These are phyloP conservation scores for Davidsoniella virescens DNA, from an alignment of 2,329 filamentous ascomycete species.

Conservation along the genomic window DNA sequence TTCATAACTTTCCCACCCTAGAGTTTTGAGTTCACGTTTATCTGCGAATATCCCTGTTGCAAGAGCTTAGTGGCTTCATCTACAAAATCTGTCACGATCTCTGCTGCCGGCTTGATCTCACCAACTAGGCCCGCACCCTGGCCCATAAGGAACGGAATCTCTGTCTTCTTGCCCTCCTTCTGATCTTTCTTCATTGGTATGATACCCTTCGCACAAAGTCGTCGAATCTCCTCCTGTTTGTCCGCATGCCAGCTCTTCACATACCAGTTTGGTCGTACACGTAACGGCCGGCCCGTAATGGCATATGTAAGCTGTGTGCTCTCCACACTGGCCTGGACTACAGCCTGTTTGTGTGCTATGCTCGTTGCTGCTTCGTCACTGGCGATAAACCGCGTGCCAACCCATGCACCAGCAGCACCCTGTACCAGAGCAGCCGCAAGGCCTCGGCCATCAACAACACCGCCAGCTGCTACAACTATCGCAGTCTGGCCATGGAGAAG, in stretches of 20 bases:
- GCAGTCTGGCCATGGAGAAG: conserved; percentile 53
- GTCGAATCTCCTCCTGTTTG: conserved; percentile 55
- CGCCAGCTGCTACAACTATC: conserved; percentile 77
- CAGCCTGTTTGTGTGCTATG: conserved; percentile 66
- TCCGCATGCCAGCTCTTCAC: conserved; percentile 60
- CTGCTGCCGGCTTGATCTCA: conserved; percentile 61
- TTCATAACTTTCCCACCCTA: conserved; percentile 19
- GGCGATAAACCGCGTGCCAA: conserved; percentile 84
- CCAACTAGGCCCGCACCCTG: conserved; percentile 70
- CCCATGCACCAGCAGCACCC: conserved; percentile 80
- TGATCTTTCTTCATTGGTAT: conserved; percentile 73
- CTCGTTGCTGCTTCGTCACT: conserved; percentile 66
- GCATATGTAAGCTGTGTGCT: conserved; percentile 75
- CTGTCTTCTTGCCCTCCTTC: conserved; percentile 66
- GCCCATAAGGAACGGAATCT: conserved; percentile 83
- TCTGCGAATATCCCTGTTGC: conserved; percentile 42
- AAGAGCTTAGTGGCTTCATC: conserved; percentile 54
- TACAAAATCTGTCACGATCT: conserved; percentile 88
- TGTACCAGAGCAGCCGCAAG: conserved; percentile 74
- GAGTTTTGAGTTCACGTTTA: conserved; percentile 30
- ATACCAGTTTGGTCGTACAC: conserved; percentile 71
- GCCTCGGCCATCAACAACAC: conserved; percentile 66
- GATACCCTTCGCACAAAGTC: conserved; percentile 58
- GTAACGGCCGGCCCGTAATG: conserved; percentile 62
- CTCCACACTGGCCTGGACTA: conserved; percentile 62